Conservation (phyloP, 768 basidiomycete species). For the Fibroporia radiculosa region DNA sequence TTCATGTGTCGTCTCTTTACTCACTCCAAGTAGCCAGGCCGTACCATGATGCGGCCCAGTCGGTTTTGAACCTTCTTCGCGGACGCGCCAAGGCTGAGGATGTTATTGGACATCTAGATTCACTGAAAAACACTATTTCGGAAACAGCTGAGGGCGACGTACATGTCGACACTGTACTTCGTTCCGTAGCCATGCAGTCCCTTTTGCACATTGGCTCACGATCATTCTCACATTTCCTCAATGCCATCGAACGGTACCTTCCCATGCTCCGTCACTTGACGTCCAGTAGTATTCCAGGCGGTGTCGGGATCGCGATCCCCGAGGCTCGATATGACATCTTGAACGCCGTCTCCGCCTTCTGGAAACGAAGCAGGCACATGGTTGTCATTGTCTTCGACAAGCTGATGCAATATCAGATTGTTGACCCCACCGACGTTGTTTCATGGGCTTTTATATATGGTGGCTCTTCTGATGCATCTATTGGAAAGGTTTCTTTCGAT, state of each 20-base stretch:
- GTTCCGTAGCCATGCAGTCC: conserved; percentile 80
- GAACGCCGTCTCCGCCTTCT: conserved; percentile 65
- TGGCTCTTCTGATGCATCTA: conserved; percentile 32
- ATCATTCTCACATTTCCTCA: conserved; percentile 96
- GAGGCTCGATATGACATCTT: conserved; percentile 70
- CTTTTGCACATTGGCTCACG: conserved; percentile 88
- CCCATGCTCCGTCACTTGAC: conserved; percentile 63
- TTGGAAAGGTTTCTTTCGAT: conserved; percentile 29
- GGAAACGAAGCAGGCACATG: conserved; percentile 82
- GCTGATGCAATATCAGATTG: conserved; percentile 96
- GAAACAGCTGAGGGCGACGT: conserved; percentile 48
- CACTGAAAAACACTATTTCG: conserved; percentile 57
- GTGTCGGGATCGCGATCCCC: conserved; percentile 26
- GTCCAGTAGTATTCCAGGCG: conserved; percentile 27
- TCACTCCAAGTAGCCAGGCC: conserved; percentile 46
- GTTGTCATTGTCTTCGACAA: conserved; percentile 93
- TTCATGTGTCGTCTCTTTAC: neutral
- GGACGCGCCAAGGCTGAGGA: conserved; percentile 74
- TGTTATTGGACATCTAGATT: conserved; percentile 67
- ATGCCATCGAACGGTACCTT: conserved; percentile 93
- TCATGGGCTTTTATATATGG: conserved; percentile 70
- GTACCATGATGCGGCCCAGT: conserved; percentile 72
- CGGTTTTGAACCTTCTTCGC: conserved; percentile 75
- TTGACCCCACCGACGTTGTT: conserved; percentile 90
- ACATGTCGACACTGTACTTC: conserved; percentile 61